Conservation (phyloP, 345 rosid species). For the Orychophragmus violaceus region DNA sequence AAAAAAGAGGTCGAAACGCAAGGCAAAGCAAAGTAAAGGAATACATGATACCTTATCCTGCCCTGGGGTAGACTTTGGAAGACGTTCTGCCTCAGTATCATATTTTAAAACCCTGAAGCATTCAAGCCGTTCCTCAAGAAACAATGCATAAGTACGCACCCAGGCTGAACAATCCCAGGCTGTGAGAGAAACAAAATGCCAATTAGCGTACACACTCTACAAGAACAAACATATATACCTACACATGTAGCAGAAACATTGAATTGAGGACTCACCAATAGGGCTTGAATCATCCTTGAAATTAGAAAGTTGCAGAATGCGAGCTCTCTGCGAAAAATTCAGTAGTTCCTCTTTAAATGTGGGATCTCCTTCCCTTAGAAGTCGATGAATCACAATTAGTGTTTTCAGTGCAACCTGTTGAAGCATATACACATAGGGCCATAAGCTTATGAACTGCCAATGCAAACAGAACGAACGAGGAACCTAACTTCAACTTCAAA, state of each 20-base stretch:
- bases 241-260: slow-evolving; percentile 3
- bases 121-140: slow-evolving; percentile 92
- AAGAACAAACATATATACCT: neutral
- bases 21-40: neutral
- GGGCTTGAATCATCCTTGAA: slow-evolving; percentile 99
- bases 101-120: slow-evolving; percentile 84
- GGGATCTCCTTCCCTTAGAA: slow-evolving; percentile 91
- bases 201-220: neutral
- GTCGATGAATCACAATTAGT: slow-evolving; percentile 79
- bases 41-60: slow-evolving; percentile 62
- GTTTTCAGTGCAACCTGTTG: slow-evolving; percentile 91
- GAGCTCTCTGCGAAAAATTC: slow-evolving; percentile 74
- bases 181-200: slow-evolving; percentile 11
- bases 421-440: neutral
- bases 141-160: slow-evolving; percentile 94
- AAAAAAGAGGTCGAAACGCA: neutral
- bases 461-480: too few relatives aligned
- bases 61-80: slow-evolving; percentile 73
- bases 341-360: slow-evolving; percentile 85
- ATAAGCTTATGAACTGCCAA: too few relatives aligned
- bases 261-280: slow-evolving; percentile 40
- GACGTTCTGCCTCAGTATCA: slow-evolving; percentile 93
- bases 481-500: too few relatives aligned
- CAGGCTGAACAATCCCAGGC: slow-evolving; percentile 99
- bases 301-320: slow-evolving; percentile 83